Evolutionary conservation across 139 green algal genomes (phyloP), one percentile per base, ranked within the genome.

Genomic region (Coelastrella sp.): DNA sequence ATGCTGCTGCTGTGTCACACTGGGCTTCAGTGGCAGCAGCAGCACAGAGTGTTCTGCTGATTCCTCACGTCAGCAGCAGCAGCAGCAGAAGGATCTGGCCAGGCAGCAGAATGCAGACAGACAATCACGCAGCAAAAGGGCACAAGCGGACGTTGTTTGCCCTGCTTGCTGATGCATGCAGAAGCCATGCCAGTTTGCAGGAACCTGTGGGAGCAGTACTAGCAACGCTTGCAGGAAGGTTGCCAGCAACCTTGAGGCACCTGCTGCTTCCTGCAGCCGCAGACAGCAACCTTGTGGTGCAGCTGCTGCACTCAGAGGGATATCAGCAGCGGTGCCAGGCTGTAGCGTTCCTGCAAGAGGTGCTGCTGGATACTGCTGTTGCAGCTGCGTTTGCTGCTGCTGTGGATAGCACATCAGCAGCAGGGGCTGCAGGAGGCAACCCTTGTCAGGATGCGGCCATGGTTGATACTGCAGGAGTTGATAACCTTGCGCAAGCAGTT

Each of bases 181-280:
- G 57, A 17, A 73, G 20, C 59, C 58, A 74, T n/a, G 11, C 59
- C n/a, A 74, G 80, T 59, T 58, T 86, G 20, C 80, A 73, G 59
- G 32, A 59, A 17, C 80, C 22, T 54, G 80, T 86, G 7, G 80
- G 80, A 14, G 20, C 58, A 17, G 32, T 86, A 20, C 8, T 86
- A 4, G 80, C 80, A 16, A 59, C 64, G 8, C 80, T 86, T 22
- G 80, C 80, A 22, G 80, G 23, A 22, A 68, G 80, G 60, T 71
- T 86, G 22, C 80, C 80, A 61, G 60, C 57, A 17, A 58, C 61
- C 20, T 59, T 86, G 22, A 59, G 23, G 8, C 80, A 59, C 59
- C 59, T 86, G 80, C 80, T 86, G 80, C 80, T 86, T 59, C 74
- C 74, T 58, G 23, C 74, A 59, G 74, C 16, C 56, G 59, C 80